Conservation (phyloP, 257 asterid genomes). For the Salvia splendens region DNA sequence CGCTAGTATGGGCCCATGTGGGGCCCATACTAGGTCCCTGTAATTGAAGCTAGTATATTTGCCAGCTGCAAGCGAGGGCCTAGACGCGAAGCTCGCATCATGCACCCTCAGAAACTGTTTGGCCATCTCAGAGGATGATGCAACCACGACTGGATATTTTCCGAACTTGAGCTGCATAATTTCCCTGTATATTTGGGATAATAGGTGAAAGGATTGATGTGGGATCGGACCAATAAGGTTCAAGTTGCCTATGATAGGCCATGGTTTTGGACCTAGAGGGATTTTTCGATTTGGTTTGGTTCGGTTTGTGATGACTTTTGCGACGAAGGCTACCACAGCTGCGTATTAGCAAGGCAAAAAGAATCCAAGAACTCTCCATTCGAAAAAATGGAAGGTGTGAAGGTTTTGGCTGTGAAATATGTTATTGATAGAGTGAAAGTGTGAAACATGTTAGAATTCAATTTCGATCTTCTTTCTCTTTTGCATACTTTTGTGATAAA, state of each 20-base stretch:
- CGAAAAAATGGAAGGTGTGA: no score
- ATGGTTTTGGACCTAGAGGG: conserved; percentile 48
- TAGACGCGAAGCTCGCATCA: conserved; percentile 29
- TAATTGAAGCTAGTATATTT: conserved; percentile 34
- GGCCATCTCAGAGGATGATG: conserved; percentile 57
- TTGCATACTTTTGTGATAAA: no score
- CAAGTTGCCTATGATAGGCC: conserved; percentile 50
- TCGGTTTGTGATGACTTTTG: no score
- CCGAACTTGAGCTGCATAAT: conserved; percentile 33
- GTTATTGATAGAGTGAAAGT: no score
- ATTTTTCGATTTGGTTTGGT: not conserved
- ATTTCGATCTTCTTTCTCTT: no score
- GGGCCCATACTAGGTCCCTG: conserved; percentile 40
- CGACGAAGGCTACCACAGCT: no score
- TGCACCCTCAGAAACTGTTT: conserved; percentile 40
- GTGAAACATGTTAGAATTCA: no score
- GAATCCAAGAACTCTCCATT: no score
- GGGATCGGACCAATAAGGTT: conserved; percentile 45
- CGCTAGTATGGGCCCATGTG: conserved; percentile 38
- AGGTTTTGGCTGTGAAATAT: no score
- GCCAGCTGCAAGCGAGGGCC: conserved; percentile 13
- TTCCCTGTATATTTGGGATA: conserved; percentile 44
- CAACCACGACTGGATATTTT: conserved; percentile 37
- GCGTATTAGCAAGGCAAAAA: no score
- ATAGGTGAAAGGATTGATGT: conserved; percentile 39